A percentile compares a stretch with the other conserved stretches of the same genome.
Evolutionary conservation across 2,329 filamentous ascomycete species (phyloP).

Genomic region (Blastomyces emzantsi): DNA sequence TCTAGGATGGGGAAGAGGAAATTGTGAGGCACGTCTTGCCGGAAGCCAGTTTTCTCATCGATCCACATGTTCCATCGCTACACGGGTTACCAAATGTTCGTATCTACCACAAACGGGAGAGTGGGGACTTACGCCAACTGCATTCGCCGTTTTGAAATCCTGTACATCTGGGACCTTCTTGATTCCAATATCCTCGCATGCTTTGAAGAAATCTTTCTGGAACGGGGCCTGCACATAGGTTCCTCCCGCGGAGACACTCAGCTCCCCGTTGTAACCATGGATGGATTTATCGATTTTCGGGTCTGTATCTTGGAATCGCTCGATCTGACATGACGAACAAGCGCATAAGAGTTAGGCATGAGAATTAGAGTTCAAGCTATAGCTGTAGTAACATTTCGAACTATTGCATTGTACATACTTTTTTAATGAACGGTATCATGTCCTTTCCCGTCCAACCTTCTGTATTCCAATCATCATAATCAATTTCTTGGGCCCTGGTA

Average conservation of each 20-base stretch:
- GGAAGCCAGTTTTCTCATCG: constrained; percentile 14
- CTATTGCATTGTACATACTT: constrained; percentile 26
- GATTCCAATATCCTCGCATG: constrained; percentile 14
- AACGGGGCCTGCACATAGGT: constrained; percentile 15
- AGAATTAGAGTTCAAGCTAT: not conserved
- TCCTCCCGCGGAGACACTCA: constrained; percentile 15
- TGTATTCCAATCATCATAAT: constrained; percentile 44
- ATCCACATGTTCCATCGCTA: constrained; percentile 19
- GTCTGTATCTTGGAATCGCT: constrained; percentile 16
- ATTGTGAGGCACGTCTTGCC: constrained; percentile 17
- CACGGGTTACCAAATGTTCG: not conserved
- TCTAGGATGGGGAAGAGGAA: constrained; percentile 17
- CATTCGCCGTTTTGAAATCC: constrained; percentile 16
- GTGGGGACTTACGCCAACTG: constrained; percentile 13
- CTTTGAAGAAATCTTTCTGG: constrained; percentile 16
- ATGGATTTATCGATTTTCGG: constrained; percentile 13
- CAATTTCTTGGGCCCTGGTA: constrained; percentile 30
- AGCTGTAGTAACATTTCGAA: not conserved
- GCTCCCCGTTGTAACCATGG: constrained; percentile 17
- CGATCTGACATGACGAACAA: constrained; percentile 10
- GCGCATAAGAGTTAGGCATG: not conserved
- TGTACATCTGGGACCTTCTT: constrained; percentile 13
- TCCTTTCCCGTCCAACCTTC: constrained; percentile 46
- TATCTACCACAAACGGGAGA: not conserved
- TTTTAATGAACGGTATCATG: constrained; percentile 46